Percentiles rank a stretch among this genome's conserved stretches.
Conservation (phyloP, 768 basidiomycete genomes). For the Leucocoprinus sp. region DNA sequence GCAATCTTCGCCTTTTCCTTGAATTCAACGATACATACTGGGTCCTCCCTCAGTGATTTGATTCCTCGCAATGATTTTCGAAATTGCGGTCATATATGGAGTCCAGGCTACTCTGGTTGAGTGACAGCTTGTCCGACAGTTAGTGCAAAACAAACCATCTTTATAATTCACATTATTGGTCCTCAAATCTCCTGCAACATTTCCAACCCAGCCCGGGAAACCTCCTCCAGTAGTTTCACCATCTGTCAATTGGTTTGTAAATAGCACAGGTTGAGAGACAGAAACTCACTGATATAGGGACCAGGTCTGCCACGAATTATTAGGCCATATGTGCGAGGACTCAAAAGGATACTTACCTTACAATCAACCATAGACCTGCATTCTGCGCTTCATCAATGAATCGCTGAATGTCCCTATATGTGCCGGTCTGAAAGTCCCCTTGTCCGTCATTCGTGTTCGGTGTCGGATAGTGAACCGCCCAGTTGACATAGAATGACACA, state of each 20-base stretch:
- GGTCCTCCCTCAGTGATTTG: slow-evolving; percentile 57
- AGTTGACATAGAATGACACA: slow-evolving; percentile 52
- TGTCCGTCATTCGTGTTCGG: slow-evolving; percentile 32
- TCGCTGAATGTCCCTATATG: slow-evolving; percentile 42
- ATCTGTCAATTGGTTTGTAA: slow-evolving; percentile 18
- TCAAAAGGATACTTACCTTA: slow-evolving; percentile 25
- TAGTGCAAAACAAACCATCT: slow-evolving; percentile 22
- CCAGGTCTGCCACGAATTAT: slow-evolving; percentile 29
- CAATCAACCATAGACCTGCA: slow-evolving; percentile 49
- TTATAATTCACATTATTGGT: slow-evolving; percentile 43
- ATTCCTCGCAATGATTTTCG: slow-evolving; percentile 41
- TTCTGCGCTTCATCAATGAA: slow-evolving; percentile 45
- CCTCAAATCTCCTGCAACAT: slow-evolving; percentile 40
- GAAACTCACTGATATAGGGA: slow-evolving; percentile 40
- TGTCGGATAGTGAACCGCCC: slow-evolving; percentile 48
- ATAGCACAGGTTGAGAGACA: background rate
- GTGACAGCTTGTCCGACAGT: background rate
- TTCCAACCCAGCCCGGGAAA: slow-evolving; percentile 53
- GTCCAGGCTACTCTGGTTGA: slow-evolving; percentile 37
- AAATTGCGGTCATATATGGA: slow-evolving; percentile 44
- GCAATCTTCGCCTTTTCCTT: background rate
- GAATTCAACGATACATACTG: slow-evolving; percentile 23
- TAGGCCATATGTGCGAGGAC: background rate
- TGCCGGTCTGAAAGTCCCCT: slow-evolving; percentile 41
- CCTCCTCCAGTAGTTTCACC: slow-evolving; percentile 48